These are phyloP conservation scores for Asparagopsis taxiformis DNA, from an alignment of 31 red algal species.

Conservation along the genomic window DNA sequence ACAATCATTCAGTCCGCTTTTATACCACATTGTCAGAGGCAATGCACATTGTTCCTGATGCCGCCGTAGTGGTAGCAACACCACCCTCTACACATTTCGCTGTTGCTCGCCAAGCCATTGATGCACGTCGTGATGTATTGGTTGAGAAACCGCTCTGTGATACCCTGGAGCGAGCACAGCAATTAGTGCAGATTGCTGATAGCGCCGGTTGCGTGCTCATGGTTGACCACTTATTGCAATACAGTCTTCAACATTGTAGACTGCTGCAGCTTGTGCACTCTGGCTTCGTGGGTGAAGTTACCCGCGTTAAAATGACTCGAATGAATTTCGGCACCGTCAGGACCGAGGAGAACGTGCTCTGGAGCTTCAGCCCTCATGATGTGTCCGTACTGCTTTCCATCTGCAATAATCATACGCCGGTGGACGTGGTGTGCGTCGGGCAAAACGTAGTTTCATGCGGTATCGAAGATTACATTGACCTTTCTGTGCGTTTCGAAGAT, in stretches of 20 bases:
- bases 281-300: conserved; percentile 53
- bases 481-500: conserved; percentile 37
- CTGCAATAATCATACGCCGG: conserved; percentile 5
- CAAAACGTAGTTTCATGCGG: conserved; percentile 28
- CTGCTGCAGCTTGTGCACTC: conserved; percentile 29
- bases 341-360: conserved; percentile 59
- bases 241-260: conserved; percentile 21
- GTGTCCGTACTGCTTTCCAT: conserved; percentile 62
- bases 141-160: conserved; percentile 84
- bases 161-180: conserved; percentile 28
- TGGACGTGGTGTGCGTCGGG: conserved; percentile 30
- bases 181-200: conserved; percentile 17
- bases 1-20: background rate
- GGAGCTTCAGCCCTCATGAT: conserved; percentile 66
- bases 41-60: conserved; percentile 3
- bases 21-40: conserved; percentile 22
- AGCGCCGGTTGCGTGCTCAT: conserved; percentile 24
- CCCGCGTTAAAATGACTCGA: conserved; percentile 40
- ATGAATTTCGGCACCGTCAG: conserved; percentile 73
- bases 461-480: conserved; percentile 59
- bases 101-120: conserved; percentile 43
- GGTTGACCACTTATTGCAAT: conserved; percentile 77
- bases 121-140: conserved; percentile 27
- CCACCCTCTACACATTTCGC: conserved; percentile 55
- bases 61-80: conserved; percentile 68